These are phyloP conservation scores for Mytilinidion resinicola DNA, from an alignment of 495 filamentous ascomycete genomes.

Conservation along the genomic window DNA sequence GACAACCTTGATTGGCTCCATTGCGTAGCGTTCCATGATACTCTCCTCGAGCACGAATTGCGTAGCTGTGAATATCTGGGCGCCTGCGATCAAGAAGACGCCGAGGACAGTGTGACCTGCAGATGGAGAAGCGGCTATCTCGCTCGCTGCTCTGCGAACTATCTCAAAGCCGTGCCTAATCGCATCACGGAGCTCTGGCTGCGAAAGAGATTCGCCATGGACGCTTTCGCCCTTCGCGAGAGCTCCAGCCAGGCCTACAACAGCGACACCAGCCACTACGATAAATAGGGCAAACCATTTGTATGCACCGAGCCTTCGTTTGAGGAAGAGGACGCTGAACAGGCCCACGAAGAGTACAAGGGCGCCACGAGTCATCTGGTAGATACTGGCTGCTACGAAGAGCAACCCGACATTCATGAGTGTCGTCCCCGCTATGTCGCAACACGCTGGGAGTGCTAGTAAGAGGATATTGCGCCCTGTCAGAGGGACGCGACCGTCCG, in stretches of 20 bases:
- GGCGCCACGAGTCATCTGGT: constrained; percentile 96
- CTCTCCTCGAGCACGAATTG: constrained; percentile 96
- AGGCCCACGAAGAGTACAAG: constrained; percentile 91
- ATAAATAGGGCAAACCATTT: constrained; percentile 85
- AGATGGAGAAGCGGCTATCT: constrained; percentile 45
- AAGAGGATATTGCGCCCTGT: constrained; percentile 66
- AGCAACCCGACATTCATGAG: constrained; percentile 94
- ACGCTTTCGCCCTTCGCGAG: constrained; percentile 56
- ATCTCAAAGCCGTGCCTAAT: constrained; percentile 8
- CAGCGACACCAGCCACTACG: constrained; percentile 78
- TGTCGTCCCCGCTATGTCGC: constrained; percentile 90
- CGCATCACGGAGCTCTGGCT: not conserved
- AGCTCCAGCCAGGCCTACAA: constrained; percentile 84
- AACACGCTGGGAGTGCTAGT: constrained; percentile 80
- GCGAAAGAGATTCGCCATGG: constrained; percentile 19
- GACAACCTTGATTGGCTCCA: constrained; percentile 85
- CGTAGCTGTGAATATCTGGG: constrained; percentile 92
- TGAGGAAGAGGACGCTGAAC: constrained; percentile 88
- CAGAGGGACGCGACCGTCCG: constrained; percentile 49
- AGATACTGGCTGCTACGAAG: constrained; percentile 90
- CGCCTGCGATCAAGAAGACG: constrained; percentile 79
- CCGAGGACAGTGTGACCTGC: constrained; percentile 71
- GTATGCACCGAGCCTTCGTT: constrained; percentile 66
- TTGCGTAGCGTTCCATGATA: constrained; percentile 80
- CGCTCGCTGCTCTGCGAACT: constrained; percentile 19